Percentiles rank a stretch among this genome's conserved stretches.
phyloP scores from a whole-genome alignment of 352 stramenopile genomes.

The Globisporangium cylindrosporum region DNA sequence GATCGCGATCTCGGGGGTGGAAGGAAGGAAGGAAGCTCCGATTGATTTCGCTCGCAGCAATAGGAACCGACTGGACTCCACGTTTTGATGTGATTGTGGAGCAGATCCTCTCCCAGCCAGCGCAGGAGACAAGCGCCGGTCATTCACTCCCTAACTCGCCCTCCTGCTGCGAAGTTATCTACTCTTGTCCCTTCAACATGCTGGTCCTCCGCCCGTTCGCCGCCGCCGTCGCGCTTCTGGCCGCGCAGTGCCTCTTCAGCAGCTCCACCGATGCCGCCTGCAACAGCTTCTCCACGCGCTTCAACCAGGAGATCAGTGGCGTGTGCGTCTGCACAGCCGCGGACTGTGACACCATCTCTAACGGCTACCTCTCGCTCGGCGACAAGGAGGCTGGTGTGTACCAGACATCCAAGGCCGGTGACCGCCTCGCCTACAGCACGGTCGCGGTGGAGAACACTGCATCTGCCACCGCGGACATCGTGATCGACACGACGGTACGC shows the following conservation, averaged over 20 bases:
- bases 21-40: slow-evolving; percentile 3
- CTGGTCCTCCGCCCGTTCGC: slow-evolving; percentile 17
- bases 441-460: slow-evolving; percentile 19
- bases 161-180: not conserved
- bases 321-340: slow-evolving; percentile 51
- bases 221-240: slow-evolving; percentile 10
- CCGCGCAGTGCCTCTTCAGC: slow-evolving; percentile 16
- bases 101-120: not conserved
- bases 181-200: slow-evolving; percentile 9
- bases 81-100: not conserved
- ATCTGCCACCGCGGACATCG: slow-evolving; percentile 31
- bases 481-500: slow-evolving; percentile 44
- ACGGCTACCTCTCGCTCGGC: slow-evolving; percentile 38
- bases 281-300: slow-evolving; percentile 36
- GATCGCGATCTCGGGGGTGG: not conserved
- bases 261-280: slow-evolving; percentile 11
- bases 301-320: slow-evolving; percentile 42
- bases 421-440: slow-evolving; percentile 44
- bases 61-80: not conserved
- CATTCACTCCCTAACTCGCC: slow-evolving; percentile 14
- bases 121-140: not conserved
- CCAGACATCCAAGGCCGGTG: slow-evolving; percentile 44
- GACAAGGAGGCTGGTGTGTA: slow-evolving; percentile 43
- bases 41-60: not conserved
- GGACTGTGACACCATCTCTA: slow-evolving; percentile 53